Evolutionary conservation across 257 asterid genomes (phyloP).

Genomic region (Nicotiana otophora): DNA sequence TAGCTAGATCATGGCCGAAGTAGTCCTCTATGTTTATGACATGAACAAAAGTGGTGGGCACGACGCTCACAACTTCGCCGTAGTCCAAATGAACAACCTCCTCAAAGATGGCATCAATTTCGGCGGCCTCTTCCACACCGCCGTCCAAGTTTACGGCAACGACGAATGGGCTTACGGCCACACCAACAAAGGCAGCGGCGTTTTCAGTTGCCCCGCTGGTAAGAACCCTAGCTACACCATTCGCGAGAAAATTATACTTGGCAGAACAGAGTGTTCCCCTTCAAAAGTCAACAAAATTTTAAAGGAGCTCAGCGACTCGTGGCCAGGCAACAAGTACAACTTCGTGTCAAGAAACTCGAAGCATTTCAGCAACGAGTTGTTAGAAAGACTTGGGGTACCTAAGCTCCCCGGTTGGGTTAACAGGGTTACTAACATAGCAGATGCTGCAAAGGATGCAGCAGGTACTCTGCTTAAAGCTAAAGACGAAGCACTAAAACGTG

Average conservation of each 20-base stretch:
- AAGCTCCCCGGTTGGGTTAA: constrained; percentile 15
- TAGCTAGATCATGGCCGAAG: neutral
- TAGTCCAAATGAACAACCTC: constrained; percentile 9
- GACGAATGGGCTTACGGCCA: constrained; percentile 12
- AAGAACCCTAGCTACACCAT: neutral
- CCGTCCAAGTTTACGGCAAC: constrained; percentile 13
- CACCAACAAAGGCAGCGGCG: neutral
- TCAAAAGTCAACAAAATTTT: constrained; percentile 4
- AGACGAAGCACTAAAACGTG: neutral
- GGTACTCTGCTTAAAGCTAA: neutral
- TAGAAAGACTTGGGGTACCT: constrained; percentile 8
- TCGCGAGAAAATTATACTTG: neutral
- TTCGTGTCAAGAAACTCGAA: constrained; percentile 7
- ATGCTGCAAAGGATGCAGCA: neutral
- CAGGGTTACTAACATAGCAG: neutral
- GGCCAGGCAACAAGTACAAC: constrained; percentile 5
- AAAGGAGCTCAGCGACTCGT: constrained; percentile 1
- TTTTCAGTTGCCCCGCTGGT: constrained; percentile 11
- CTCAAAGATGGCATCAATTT: neutral
- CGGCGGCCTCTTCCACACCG: constrained; percentile 15
- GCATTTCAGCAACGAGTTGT: constrained; percentile 7
- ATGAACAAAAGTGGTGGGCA: neutral
- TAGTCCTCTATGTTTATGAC: neutral
- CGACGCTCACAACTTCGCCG: neutral
- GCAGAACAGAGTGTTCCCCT: neutral